Percentiles rank a stretch among this genome's conserved stretches.
Conservation (phyloP, 1,284 basidiomycete species). For the Coniophora puteana region DNA sequence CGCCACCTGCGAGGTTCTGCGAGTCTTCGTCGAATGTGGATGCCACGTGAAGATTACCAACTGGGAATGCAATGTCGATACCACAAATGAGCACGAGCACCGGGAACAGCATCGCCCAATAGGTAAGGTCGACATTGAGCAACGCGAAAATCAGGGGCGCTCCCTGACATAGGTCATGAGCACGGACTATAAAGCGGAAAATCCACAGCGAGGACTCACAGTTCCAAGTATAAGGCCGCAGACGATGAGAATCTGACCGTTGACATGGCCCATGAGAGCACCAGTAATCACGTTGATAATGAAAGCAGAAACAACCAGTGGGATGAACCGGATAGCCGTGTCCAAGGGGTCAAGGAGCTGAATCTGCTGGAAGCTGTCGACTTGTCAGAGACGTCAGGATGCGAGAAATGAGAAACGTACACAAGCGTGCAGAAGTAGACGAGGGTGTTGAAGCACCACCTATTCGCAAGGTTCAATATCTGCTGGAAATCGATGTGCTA, state of each 20-base stretch:
- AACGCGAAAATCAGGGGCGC: slow-evolving; percentile 29
- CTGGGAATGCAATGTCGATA: slow-evolving; percentile 31
- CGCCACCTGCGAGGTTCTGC: slow-evolving; percentile 33
- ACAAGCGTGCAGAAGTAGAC: slow-evolving; percentile 28
- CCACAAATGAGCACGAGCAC: slow-evolving; percentile 23
- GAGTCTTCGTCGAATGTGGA: slow-evolving; percentile 30
- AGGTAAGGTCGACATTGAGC: slow-evolving; percentile 26
- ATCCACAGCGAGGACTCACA: slow-evolving; percentile 16
- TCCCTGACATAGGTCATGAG: slow-evolving; percentile 11
- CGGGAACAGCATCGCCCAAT: slow-evolving; percentile 31
- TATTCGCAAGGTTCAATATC: too few species aligned
- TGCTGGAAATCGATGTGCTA: too few species aligned
- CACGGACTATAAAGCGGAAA: not conserved
- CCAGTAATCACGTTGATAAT: slow-evolving; percentile 26
- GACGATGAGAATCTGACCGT: slow-evolving; percentile 25
- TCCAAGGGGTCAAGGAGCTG: slow-evolving; percentile 24
- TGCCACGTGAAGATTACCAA: slow-evolving; percentile 30
- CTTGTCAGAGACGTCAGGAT: not conserved
- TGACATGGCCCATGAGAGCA: slow-evolving; percentile 23
- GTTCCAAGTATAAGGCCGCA: slow-evolving; percentile 22
- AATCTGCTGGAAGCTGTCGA: slow-evolving; percentile 32
- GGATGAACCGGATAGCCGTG: slow-evolving; percentile 29
- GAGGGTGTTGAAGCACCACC: slow-evolving; percentile 29
- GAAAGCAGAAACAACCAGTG: slow-evolving; percentile 26
- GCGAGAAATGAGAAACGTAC: slow-evolving; percentile 10